These are phyloP conservation scores for Umbelopsis vinacea DNA, from an alignment of 192 early-diverging fungal species.

Conservation along the genomic window DNA sequence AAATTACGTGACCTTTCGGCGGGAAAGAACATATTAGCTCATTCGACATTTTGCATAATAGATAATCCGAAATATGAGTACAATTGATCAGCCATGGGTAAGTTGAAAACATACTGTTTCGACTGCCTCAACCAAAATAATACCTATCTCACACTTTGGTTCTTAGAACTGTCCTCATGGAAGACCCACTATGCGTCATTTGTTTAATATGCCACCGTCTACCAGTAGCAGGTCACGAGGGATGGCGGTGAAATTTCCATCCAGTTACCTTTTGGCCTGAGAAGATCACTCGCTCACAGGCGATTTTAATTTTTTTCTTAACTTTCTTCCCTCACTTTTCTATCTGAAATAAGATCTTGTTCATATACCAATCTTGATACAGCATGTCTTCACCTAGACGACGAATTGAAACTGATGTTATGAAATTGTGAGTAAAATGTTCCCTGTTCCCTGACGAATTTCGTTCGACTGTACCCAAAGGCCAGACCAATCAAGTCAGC, in stretches of 20 bases:
- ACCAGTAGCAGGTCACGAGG: conserved; percentile 1
- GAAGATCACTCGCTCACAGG: neutral
- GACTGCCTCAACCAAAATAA: too few relatives aligned
- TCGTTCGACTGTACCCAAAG: neutral
- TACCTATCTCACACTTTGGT: too few relatives aligned
- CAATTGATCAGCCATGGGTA: conserved; percentile 92
- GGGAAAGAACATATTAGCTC: neutral
- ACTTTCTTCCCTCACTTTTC: neutral
- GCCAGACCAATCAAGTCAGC: neutral
- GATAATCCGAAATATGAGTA: conserved; percentile 82
- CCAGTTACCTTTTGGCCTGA: neutral
- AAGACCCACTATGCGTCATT: conserved; percentile 91
- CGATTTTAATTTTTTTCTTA: neutral
- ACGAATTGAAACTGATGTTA: conserved; percentile 98
- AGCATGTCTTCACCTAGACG: conserved; percentile 88
- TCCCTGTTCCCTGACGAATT: neutral
- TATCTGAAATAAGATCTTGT: neutral
- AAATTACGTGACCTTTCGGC: neutral
- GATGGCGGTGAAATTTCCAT: conserved; percentile 12
- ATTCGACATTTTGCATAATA: conserved; percentile 27
- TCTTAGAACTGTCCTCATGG: conserved; percentile 94
- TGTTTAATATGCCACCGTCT: conserved; percentile 48
- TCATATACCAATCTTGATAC: neutral
- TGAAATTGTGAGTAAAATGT: conserved; percentile 85
- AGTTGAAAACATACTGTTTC: too few relatives aligned